Conservation (phyloP, 495 filamentous ascomycete genomes). For the Aspergillus olivimuriae region DNA sequence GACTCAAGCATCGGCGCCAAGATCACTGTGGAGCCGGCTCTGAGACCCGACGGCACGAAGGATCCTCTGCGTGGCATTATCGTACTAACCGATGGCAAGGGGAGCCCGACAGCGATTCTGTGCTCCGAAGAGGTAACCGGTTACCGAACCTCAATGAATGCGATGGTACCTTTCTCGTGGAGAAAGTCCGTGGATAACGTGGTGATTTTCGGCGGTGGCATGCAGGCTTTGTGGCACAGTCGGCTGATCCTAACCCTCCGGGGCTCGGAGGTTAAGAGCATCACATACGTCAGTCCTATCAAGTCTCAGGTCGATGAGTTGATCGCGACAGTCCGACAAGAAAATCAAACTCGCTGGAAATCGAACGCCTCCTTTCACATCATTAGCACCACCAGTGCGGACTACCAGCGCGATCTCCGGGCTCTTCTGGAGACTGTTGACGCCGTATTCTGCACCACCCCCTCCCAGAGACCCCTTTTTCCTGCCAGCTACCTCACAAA, state of each 20-base stretch:
- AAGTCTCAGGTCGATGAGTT: neutral
- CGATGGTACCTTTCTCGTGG: constrained; percentile 11
- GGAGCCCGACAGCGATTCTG: neutral
- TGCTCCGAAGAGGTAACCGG: constrained; percentile 9
- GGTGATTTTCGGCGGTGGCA: constrained; percentile 9
- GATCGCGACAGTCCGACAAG: neutral
- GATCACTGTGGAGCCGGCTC: constrained; percentile 9
- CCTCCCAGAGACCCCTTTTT: neutral
- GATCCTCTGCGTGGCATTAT: constrained; percentile 9
- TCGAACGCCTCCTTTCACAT: neutral
- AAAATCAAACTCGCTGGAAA: neutral
- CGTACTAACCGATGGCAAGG: neutral
- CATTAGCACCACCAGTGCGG: neutral
- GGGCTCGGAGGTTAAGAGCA: neutral
- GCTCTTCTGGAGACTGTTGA: neutral
- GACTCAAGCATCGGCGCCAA: constrained; percentile 9
- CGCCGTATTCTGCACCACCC: neutral
- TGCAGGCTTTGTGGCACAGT: constrained; percentile 2
- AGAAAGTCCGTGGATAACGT: constrained; percentile 6
- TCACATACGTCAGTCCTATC: neutral
- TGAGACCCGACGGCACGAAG: neutral
- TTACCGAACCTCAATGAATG: constrained; percentile 12
- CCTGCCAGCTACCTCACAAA: neutral
- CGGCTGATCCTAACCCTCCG: constrained; percentile 1
- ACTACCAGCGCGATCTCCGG: neutral